These are phyloP conservation scores for Lasiodiplodia sp. DNA, from an alignment of 2,329 filamentous ascomycete genomes.

Conservation along the genomic window DNA sequence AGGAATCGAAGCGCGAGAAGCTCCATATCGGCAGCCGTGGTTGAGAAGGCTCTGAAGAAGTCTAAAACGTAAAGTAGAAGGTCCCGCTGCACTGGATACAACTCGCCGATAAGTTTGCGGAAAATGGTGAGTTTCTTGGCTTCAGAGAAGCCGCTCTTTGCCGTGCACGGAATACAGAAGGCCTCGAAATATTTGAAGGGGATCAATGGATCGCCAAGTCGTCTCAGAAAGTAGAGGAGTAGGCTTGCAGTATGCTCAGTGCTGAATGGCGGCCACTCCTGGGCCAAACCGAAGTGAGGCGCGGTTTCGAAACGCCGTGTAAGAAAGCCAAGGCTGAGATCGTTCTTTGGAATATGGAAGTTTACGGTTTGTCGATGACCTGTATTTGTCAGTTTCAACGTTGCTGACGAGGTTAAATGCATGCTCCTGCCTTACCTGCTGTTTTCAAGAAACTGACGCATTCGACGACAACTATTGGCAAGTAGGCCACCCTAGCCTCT, in stretches of 20 bases:
- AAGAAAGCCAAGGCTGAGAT: background rate
- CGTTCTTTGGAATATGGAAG: background rate
- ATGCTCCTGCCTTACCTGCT: background rate
- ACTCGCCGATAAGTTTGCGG: background rate
- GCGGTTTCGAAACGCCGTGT: background rate
- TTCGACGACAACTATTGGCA: background rate
- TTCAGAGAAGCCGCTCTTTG: background rate
- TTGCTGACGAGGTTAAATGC: background rate
- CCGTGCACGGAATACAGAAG: background rate
- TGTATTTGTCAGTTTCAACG: background rate
- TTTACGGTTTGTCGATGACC: background rate
- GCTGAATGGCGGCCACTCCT: background rate
- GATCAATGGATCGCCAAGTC: background rate
- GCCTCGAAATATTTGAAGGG: background rate
- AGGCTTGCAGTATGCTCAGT: background rate
- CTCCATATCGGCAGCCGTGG: background rate
- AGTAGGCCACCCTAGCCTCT: background rate
- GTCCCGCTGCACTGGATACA: background rate
- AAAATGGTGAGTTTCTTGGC: background rate
- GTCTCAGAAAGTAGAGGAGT: background rate
- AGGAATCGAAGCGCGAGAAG: constrained; percentile 3
- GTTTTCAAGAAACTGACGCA: background rate
- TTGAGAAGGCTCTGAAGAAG: background rate
- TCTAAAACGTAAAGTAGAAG: background rate
- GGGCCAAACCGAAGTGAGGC: background rate